A percentile compares a stretch with the other conserved stretches of the same genome.
Evolutionary conservation across 371 early-diverging fungal species (phyloP).

Genomic region (Zopfochytrium polystomum): DNA sequence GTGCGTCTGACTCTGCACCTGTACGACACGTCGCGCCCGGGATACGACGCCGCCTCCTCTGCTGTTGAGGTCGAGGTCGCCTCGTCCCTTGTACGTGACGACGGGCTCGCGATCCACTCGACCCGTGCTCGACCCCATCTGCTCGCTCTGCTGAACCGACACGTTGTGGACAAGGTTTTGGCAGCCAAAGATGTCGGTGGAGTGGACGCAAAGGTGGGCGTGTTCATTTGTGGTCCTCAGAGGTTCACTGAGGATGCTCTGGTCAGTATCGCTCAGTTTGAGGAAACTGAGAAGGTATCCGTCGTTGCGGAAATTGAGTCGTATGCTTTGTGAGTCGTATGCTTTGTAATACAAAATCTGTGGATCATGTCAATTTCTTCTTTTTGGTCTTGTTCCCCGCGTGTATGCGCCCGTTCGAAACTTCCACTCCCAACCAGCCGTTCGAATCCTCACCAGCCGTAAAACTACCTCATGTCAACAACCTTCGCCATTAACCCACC

Average conservation of each 20-base stretch:
- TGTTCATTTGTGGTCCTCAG: conserved; percentile 20
- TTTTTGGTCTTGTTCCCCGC: too few relatives aligned
- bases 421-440: too few relatives aligned
- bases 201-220: background rate
- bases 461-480: too few relatives aligned
- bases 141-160: background rate
- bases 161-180: background rate
- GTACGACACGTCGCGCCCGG: background rate
- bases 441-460: too few relatives aligned
- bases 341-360: too few relatives aligned
- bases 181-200: background rate
- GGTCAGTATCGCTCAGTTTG: background rate
- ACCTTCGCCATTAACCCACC: too few relatives aligned
- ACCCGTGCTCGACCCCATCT: background rate
- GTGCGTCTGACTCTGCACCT: background rate
- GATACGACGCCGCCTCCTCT: background rate
- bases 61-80: background rate
- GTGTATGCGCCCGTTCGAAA: too few relatives aligned
- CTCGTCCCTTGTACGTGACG: background rate
- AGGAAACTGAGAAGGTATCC: background rate
- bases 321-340: conserved; percentile 6
- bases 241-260: conserved; percentile 14
- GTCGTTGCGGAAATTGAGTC: conserved; percentile 10
- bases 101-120: background rate
- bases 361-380: too few relatives aligned